Evolutionary conservation across 176 grass and related monocot genomes (phyloP).

Genomic region (Cenchrus americanus): DNA sequence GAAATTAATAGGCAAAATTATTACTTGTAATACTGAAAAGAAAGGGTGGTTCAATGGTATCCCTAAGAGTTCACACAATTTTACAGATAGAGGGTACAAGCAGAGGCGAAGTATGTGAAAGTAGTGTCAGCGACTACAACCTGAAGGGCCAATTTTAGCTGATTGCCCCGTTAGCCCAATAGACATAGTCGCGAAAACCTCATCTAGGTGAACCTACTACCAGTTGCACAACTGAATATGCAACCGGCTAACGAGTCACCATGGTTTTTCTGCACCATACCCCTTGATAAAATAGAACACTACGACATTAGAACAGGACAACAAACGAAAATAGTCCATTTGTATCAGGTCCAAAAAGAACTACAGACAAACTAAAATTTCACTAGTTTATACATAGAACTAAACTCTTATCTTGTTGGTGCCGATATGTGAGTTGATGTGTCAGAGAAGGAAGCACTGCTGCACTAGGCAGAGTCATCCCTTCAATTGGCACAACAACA

Average conservation of each 20-base stretch:
- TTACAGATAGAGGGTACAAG: neutral
- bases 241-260: slow-evolving; percentile 12
- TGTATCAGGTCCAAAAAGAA: neutral
- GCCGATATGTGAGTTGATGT: slow-evolving; percentile 38
- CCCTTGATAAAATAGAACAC: neutral
- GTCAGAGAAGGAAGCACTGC: slow-evolving; percentile 18
- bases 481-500: slow-evolving; percentile 43
- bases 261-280: neutral
- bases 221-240: slow-evolving; percentile 29
- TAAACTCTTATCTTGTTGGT: neutral
- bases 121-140: neutral
- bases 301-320: neutral
- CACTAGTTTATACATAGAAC: neutral
- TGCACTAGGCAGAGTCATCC: slow-evolving; percentile 13
- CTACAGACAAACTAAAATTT: neutral
- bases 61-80: neutral
- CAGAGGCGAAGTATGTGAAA: neutral
- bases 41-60: neutral
- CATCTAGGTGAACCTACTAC: slow-evolving; percentile 28
- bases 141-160: slow-evolving; percentile 11
- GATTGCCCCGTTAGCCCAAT: neutral
- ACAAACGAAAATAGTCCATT: neutral
- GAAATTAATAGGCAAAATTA: neutral
- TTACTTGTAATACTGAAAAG: neutral
- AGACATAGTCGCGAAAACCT: neutral